phyloP scores from a whole-genome alignment of 768 basidiomycete species.

The Austroboletus eburneus region DNA sequence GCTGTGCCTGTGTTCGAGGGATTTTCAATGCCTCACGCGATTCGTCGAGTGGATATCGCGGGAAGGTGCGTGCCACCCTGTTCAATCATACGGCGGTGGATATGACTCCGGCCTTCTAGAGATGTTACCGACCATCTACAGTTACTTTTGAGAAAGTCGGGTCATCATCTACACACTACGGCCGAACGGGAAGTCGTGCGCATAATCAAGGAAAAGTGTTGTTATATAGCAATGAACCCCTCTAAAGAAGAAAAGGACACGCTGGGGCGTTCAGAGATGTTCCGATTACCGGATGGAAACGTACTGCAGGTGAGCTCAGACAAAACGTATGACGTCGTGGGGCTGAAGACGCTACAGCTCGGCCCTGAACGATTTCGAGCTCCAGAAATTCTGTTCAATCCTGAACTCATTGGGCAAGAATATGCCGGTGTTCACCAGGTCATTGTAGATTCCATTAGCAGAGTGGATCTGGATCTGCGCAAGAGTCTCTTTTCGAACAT shows the following conservation, averaged over 20 bases:
- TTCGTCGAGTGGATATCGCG: slow-evolving; percentile 92
- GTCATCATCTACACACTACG: slow-evolving; percentile 92
- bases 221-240: slow-evolving; percentile 91
- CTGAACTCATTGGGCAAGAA: slow-evolving; percentile 93
- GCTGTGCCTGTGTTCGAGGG: slow-evolving; percentile 99
- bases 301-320: slow-evolving; percentile 68
- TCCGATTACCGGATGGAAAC: slow-evolving; percentile 93
- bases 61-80: slow-evolving; percentile 59
- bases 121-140: slow-evolving; percentile 98
- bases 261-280: slow-evolving; percentile 75
- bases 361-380: slow-evolving; percentile 94
- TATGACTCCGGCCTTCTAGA: slow-evolving; percentile 37
- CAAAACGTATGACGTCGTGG: slow-evolving; percentile 9
- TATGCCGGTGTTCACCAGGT: slow-evolving; percentile 98
- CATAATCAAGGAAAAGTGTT: slow-evolving; percentile 97
- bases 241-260: slow-evolving; percentile 94
- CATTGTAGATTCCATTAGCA: slow-evolving; percentile 95
- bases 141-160: slow-evolving; percentile 87
- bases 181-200: slow-evolving; percentile 96
- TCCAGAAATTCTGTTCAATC: slow-evolving; percentile 96
- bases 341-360: slow-evolving; percentile 49
- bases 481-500: slow-evolving; percentile 96
- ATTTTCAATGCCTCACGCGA: slow-evolving; percentile 98
- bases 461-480: slow-evolving; percentile 93
- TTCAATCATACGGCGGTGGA: neutral